These are phyloP conservation scores for Casuarina equisetifolia DNA, from an alignment of 306 rosid genomes.

Conservation along the genomic window DNA sequence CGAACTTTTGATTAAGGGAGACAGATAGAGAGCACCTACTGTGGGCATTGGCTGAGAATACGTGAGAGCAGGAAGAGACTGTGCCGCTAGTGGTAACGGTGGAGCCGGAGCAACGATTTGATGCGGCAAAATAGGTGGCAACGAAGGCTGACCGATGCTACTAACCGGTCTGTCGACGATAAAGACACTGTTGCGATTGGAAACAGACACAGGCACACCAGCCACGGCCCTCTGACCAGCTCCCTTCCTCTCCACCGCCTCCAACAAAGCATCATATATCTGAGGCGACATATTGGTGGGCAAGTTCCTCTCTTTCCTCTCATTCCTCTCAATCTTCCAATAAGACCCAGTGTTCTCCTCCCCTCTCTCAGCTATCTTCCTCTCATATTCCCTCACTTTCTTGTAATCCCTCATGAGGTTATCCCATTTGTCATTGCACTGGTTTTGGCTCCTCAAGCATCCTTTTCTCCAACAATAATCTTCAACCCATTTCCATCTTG, in stretches of 20 bases:
- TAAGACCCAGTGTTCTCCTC: slow-evolving; percentile 24
- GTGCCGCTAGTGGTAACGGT: neutral
- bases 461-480: slow-evolving; percentile 46
- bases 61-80: slow-evolving; percentile 20
- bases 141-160: slow-evolving; percentile 10
- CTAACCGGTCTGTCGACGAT: slow-evolving; percentile 17
- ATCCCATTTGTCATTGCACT: slow-evolving; percentile 59
- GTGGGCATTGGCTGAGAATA: slow-evolving; percentile 36
- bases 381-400: slow-evolving; percentile 51
- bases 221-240: slow-evolving; percentile 11
- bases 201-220: slow-evolving; percentile 18
- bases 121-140: slow-evolving; percentile 20
- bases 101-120: slow-evolving; percentile 17
- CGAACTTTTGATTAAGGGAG: slow-evolving; percentile 4
- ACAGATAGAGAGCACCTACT: slow-evolving; percentile 43
- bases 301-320: slow-evolving; percentile 43
- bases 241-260: slow-evolving; percentile 42
- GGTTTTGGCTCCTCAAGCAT: slow-evolving; percentile 52
- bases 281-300: slow-evolving; percentile 47
- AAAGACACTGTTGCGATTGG: slow-evolving; percentile 11
- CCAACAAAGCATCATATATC: slow-evolving; percentile 41
- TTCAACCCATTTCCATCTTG: slow-evolving; percentile 57
- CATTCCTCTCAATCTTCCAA: slow-evolving; percentile 47
- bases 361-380: slow-evolving; percentile 6
- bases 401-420: slow-evolving; percentile 57